phyloP scores from a whole-genome alignment of 129 eudicot species.

The carrot (Daucus carota) region DH1_v3.0 NC_030381.2:27890501-27891000 shows the following conservation, averaged over 20 bases:
- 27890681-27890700: conserved; percentile 70
- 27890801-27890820: conserved; percentile 55
- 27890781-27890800: conserved; percentile 52
- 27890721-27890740: conserved; percentile 68
- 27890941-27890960: not conserved
- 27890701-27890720: conserved; percentile 86
- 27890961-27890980: not conserved
- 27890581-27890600: conserved; percentile 56
- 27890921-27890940: not conserved
- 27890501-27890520: not conserved
- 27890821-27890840: conserved; percentile 78
- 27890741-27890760: conserved; percentile 55
- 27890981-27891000: not conserved
- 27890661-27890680: conserved; percentile 31
- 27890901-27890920: not conserved
- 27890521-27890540: not conserved
- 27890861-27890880: not conserved
- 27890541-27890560: conserved; percentile 54
- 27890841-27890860: conserved; percentile 31
- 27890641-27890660: conserved; percentile 47
- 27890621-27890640: conserved; percentile 69
- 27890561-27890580: conserved; percentile 88
- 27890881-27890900: not conserved
- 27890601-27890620: conserved; percentile 81
- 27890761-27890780: conserved; percentile 61